Evolutionary conservation across 2,329 filamentous ascomycete species (phyloP).

Genomic region (Colletotrichum sp.): DNA sequence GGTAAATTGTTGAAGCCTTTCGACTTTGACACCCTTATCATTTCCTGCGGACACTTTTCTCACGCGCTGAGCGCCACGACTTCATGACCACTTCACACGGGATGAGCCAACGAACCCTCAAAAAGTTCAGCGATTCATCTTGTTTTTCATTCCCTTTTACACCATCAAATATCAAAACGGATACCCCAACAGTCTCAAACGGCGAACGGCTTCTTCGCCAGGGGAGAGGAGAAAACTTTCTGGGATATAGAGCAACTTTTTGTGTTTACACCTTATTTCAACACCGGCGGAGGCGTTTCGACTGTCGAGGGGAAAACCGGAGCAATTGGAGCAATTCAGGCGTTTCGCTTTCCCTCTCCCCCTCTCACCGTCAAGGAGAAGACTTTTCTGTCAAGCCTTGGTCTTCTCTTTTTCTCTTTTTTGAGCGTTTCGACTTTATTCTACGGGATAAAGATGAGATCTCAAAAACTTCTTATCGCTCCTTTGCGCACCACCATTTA

Average conservation of each 20-base stretch:
- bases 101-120: not conserved
- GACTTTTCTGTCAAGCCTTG: too few relatives aligned
- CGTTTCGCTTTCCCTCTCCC: not conserved
- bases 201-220: not conserved
- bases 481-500: not conserved
- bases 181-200: constrained; percentile 4
- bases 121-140: not conserved
- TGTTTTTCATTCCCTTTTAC: not conserved
- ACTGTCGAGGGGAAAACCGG: not conserved
- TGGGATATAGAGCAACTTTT: constrained; percentile 2
- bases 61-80: constrained; percentile 19
- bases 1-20: not conserved
- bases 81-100: not conserved
- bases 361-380: too few relatives aligned
- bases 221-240: not conserved
- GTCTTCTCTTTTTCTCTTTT: not conserved
- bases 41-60: not conserved
- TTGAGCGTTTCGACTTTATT: not conserved
- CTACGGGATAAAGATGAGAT: not conserved
- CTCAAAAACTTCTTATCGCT: not conserved
- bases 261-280: not conserved
- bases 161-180: not conserved
- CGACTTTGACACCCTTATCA: not conserved
- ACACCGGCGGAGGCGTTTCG: not conserved
- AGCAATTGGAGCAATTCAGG: constrained; percentile 16